phyloP scores from a whole-genome alignment of 225 moss, liverwort and hornwort species.

The Pleurozium schreberi region DNA sequence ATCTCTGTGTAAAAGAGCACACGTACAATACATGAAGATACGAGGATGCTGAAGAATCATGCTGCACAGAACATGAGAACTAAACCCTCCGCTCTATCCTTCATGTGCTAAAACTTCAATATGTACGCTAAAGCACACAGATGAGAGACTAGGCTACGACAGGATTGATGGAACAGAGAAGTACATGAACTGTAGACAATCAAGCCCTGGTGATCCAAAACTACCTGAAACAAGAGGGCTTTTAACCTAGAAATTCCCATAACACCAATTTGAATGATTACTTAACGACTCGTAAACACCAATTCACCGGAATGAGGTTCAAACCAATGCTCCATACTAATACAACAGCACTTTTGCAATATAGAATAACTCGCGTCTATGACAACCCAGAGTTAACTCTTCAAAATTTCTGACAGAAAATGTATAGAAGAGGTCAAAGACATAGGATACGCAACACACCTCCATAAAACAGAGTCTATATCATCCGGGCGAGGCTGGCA shows the following conservation, averaged over 20 bases:
- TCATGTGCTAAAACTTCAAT: not conserved
- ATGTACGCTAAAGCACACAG: not conserved
- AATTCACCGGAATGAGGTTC: not conserved
- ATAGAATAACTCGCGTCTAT: not conserved
- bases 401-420: not conserved
- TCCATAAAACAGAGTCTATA: slow-evolving; percentile 88
- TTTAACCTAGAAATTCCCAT: not conserved
- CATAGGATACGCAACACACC: slow-evolving; percentile 21
- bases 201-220: not conserved
- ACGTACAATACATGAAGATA: not conserved
- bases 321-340: not conserved
- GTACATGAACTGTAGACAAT: not conserved
- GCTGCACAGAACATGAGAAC: not conserved
- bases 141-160: not conserved
- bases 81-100: not conserved
- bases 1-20: slow-evolving; percentile 47
- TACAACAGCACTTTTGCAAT: not conserved
- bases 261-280: not conserved
- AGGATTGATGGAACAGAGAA: not conserved
- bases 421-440: not conserved
- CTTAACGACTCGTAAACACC: not conserved
- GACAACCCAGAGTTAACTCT: not conserved
- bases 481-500: slow-evolving; percentile 79
- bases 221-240: not conserved
- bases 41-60: not conserved